These are phyloP conservation scores for Saxophila tyrrhenica DNA, from an alignment of 495 filamentous ascomycete species.

Conservation along the genomic window DNA sequence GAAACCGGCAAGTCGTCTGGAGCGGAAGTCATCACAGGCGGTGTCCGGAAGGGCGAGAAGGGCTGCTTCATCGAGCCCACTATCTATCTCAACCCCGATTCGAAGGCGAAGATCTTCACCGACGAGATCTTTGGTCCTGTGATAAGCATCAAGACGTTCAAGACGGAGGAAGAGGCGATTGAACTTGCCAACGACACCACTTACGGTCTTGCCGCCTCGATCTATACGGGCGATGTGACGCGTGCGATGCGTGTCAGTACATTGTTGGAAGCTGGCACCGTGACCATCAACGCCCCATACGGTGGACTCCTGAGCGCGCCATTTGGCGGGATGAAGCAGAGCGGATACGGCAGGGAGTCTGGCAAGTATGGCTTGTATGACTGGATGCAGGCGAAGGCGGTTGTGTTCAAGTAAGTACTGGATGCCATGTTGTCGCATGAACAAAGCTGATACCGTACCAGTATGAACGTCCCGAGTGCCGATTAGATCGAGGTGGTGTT, in stretches of 20 bases:
- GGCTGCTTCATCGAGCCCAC: conserved; percentile 98
- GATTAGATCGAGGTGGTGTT: no score
- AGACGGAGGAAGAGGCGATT: conserved; percentile 75
- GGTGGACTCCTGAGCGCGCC: conserved; percentile 21
- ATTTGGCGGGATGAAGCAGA: conserved; percentile 42
- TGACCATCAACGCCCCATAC: not conserved
- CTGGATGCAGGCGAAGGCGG: conserved; percentile 36
- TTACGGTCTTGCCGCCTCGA: conserved; percentile 81
- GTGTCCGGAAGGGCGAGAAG: conserved; percentile 74
- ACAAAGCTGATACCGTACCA: not conserved
- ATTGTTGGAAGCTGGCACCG: conserved; percentile 67
- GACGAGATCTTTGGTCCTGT: conserved; percentile 99
- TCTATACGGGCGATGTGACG: conserved; percentile 88
- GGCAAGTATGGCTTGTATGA: conserved; percentile 32
- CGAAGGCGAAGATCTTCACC: conserved; percentile 94
- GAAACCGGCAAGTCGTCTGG: conserved; percentile 76
- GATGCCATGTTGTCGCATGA: not conserved
- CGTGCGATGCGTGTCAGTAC: conserved; percentile 83
- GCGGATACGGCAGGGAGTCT: conserved; percentile 37
- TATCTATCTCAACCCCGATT: conserved; percentile 79
- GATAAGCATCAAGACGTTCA: conserved; percentile 87
- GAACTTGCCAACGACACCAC: conserved; percentile 66
- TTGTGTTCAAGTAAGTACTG: conserved; percentile 2
- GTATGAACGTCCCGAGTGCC: not conserved
- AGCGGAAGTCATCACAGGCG: conserved; percentile 74